Conservation (phyloP, 441 rosid species). For the Euphorbia corollata region DNA sequence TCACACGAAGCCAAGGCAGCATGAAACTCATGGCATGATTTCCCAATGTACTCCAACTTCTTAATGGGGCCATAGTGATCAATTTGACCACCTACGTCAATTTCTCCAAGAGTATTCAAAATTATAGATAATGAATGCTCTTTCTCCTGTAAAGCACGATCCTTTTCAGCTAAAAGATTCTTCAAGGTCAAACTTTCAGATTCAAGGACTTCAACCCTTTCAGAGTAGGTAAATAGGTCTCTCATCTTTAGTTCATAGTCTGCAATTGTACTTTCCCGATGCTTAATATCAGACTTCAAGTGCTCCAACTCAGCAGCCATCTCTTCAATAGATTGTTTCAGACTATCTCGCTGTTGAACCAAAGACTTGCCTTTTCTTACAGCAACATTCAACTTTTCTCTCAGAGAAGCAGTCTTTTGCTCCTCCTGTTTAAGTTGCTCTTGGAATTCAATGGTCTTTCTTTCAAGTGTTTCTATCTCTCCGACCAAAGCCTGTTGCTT, state of each 20-base stretch:
- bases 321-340: conserved; percentile 77
- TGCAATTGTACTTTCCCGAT: conserved; percentile 43
- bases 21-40: conserved; percentile 51
- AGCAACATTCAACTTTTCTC: conserved; percentile 92
- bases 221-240: conserved; percentile 48
- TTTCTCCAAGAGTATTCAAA: conserved; percentile 42
- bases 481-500: conserved; percentile 51
- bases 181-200: conserved; percentile 58
- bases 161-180: conserved; percentile 59
- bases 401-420: conserved; percentile 70
- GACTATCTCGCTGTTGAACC: conserved; percentile 84
- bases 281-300: conserved; percentile 61
- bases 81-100: conserved; percentile 58
- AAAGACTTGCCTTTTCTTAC: conserved; percentile 96
- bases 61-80: conserved; percentile 44
- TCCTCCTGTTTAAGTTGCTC: conserved; percentile 72
- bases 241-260: conserved; percentile 55
- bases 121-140: conserved; percentile 44
- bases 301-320: conserved; percentile 53
- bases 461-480: conserved; percentile 59
- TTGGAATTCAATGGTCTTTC: conserved; percentile 55
- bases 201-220: conserved; percentile 53
- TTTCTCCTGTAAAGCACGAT: conserved; percentile 54
- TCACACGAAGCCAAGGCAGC: conserved; percentile 51
- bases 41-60: conserved; percentile 56